phyloP scores from a whole-genome alignment of 805 yeast species.

The Metschnikowia koreensis region DNA sequence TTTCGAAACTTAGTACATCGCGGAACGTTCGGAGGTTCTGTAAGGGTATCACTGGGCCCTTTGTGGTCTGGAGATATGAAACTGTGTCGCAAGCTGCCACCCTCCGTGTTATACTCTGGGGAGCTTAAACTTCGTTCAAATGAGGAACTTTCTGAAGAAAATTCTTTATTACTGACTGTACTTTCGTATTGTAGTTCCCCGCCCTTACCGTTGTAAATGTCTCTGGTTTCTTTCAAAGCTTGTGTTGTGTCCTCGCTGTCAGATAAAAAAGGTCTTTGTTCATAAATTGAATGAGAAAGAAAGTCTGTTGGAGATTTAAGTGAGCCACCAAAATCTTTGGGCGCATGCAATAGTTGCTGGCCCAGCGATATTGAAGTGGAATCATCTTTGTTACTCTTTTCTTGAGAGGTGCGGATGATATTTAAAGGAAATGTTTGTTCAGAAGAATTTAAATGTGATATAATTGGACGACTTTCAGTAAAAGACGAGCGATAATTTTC shows the following conservation, averaged over 20 bases:
- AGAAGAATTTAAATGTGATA: neutral
- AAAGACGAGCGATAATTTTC: neutral
- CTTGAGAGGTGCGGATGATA: neutral
- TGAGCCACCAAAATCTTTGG: too few relatives aligned
- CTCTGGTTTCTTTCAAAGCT: too few relatives aligned
- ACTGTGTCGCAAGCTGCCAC: neutral
- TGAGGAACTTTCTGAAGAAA: neutral
- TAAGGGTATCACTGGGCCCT: neutral
- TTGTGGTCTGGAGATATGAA: neutral
- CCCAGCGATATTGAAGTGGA: neutral
- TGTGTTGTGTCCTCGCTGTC: too few relatives aligned
- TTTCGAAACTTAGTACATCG: neutral
- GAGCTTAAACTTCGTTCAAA: neutral
- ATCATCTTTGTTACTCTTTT: neutral
- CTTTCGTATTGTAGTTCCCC: neutral
- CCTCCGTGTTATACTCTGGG: neutral
- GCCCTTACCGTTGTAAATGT: too few relatives aligned
- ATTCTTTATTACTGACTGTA: neutral
- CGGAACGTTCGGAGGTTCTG: neutral
- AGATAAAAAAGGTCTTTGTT: too few relatives aligned
- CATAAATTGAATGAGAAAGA: too few relatives aligned
- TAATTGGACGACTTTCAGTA: neutral
- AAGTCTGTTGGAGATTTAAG: too few relatives aligned
- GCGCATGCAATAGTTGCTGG: neutral
- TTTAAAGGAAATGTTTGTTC: neutral